Percentiles rank a stretch among this genome's conserved stretches.
phyloP scores from a whole-genome alignment of 2,329 filamentous ascomycete species.

The Dactylellina drechsleri region DNA sequence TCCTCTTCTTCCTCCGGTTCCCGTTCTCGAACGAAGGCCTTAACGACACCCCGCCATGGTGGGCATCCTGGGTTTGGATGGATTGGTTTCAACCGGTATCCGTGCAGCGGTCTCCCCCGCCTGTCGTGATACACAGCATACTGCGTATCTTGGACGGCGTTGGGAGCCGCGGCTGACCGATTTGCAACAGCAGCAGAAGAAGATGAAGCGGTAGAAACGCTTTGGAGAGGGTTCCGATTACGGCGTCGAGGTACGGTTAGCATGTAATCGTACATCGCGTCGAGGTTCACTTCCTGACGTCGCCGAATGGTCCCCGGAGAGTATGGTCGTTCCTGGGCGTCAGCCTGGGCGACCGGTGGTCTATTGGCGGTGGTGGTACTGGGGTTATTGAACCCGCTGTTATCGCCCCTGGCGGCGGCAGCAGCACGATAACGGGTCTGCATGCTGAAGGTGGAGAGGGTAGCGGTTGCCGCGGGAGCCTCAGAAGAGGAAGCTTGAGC shows the following conservation, averaged over 20 bases:
- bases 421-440: slow-evolving; percentile 5
- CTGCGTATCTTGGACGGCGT: slow-evolving; percentile 2
- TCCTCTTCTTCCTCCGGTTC: slow-evolving; percentile 2
- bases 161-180: too few species aligned
- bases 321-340: slow-evolving; percentile 4
- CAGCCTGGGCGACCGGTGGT: not conserved
- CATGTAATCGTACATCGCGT: slow-evolving; percentile 24
- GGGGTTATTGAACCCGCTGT: slow-evolving; percentile 14
- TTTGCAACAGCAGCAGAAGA: too few species aligned
- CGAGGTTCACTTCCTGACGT: not conserved
- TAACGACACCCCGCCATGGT: slow-evolving; percentile 17
- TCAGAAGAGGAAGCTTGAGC: slow-evolving; percentile 3
- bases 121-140: not conserved
- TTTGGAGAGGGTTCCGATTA: slow-evolving; percentile 3
- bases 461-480: slow-evolving; percentile 8
- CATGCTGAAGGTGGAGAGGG: slow-evolving; percentile 2
- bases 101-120: slow-evolving; percentile 15
- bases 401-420: not conserved
- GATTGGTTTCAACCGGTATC: slow-evolving; percentile 34
- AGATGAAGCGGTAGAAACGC: not conserved
- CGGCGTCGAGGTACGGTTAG: slow-evolving; percentile 22
- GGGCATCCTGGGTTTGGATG: slow-evolving; percentile 5
- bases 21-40: slow-evolving; percentile 15
- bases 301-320: slow-evolving; percentile 15
- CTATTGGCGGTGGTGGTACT: slow-evolving; percentile 9